A percentile compares a stretch with the other conserved stretches of the same genome.
Evolutionary conservation across 192 early-diverging fungal species (phyloP).

Genomic region (Coemansia furcata): DNA sequence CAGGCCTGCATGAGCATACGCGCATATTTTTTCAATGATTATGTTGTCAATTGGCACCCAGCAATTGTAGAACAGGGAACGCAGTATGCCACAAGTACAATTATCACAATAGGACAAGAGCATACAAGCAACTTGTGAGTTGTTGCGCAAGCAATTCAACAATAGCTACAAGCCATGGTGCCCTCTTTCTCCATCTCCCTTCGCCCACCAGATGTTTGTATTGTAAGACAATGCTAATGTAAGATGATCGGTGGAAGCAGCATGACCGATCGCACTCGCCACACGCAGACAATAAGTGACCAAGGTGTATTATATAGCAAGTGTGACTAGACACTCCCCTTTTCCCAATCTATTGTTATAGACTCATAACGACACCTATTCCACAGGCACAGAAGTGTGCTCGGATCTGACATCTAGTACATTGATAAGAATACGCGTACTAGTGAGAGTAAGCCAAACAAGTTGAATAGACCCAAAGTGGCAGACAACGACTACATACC

Average conservation of each 20-base stretch:
- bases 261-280: constrained; percentile 2
- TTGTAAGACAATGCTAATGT: not conserved
- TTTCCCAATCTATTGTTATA: not conserved
- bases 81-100: constrained; percentile 1
- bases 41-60: not conserved
- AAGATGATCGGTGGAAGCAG: not conserved
- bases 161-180: constrained; percentile 4
- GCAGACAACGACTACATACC: not conserved
- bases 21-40: constrained; percentile 8
- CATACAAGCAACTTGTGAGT: not conserved
- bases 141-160: constrained; percentile 1
- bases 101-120: constrained; percentile 3
- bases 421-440: not conserved
- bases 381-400: not conserved
- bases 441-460: not conserved
- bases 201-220: not conserved
- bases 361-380: not conserved
- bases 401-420: not conserved
- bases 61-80: constrained; percentile 8
- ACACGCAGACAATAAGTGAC: constrained; percentile 1
- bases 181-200: not conserved
- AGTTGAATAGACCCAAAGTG: not conserved
- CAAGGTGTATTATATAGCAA: not conserved
- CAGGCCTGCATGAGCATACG: not conserved
- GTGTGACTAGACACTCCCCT: not conserved